Evolutionary conservation across 2,329 filamentous ascomycete species (phyloP).

Genomic region (Triangularia setosa): DNA sequence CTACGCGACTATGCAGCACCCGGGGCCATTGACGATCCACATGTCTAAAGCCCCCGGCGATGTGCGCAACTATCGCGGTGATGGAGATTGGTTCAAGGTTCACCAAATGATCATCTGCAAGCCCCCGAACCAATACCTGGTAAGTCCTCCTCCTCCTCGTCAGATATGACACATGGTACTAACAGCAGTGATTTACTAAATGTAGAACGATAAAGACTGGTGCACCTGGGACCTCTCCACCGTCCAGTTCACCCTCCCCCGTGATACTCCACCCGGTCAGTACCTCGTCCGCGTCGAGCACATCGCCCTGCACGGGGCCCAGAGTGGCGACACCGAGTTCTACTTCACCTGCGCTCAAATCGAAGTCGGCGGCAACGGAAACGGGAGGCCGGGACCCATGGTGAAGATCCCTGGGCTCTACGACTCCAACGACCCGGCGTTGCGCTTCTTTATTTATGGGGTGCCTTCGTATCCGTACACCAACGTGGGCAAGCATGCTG

Average conservation of each 20-base stretch:
- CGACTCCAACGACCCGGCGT: conserved; percentile 19
- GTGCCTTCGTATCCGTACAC: conserved; percentile 9
- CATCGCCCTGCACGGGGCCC: conserved; percentile 8
- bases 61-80: conserved; percentile 15
- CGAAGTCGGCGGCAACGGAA: conserved; percentile 22
- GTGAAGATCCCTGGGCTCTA: conserved; percentile 26
- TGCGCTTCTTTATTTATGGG: conserved; percentile 17
- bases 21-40: conserved; percentile 14
- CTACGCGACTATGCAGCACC: conserved; percentile 17
- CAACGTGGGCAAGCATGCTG: conserved; percentile 10
- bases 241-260: conserved; percentile 8
- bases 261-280: conserved; percentile 11
- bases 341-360: conserved; percentile 24
- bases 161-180: background rate
- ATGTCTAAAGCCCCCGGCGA: conserved; percentile 17
- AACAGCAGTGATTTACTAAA: background rate
- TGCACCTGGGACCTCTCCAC: conserved; percentile 10
- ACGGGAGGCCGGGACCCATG: conserved; percentile 20
- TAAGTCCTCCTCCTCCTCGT: background rate
- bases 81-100: conserved; percentile 22
- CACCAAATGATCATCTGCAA: conserved; percentile 18
- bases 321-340: conserved; percentile 12
- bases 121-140: conserved; percentile 1
- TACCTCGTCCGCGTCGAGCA: conserved; percentile 12
- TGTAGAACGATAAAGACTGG: conserved; percentile 12